A percentile compares a stretch with the other conserved stretches of the same genome.
Conservation (phyloP, 2,329 filamentous ascomycete species). For the Paraphoma sp. region DNA sequence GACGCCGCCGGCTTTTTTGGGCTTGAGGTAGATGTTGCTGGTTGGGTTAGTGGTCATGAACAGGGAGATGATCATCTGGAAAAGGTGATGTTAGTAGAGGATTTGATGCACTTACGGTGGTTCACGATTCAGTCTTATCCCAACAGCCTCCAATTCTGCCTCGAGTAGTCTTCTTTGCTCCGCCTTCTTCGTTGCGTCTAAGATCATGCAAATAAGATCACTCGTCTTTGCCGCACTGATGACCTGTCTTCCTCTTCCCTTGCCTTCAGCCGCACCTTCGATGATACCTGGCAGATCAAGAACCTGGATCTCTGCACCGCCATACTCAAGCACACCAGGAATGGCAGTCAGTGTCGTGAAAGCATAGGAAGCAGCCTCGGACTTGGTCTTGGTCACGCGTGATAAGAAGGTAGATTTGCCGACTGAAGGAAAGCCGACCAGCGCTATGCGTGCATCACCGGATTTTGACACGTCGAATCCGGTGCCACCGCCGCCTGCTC, state of each 20-base stretch:
- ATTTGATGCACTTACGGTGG: slow-evolving; percentile 73
- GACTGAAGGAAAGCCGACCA: slow-evolving; percentile 98
- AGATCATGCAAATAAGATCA: slow-evolving; percentile 93
- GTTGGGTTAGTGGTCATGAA: no score
- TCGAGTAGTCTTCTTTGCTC: slow-evolving; percentile 91
- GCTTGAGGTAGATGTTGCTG: slow-evolving; percentile 96
- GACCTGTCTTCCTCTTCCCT: slow-evolving; percentile 93
- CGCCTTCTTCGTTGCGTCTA: slow-evolving; percentile 95
- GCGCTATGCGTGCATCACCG: slow-evolving; percentile 93
- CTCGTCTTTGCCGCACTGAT: slow-evolving; percentile 98
- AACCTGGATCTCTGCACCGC: slow-evolving; percentile 96
- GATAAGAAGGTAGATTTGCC: slow-evolving; percentile 99
- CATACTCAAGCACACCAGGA: slow-evolving; percentile 95
- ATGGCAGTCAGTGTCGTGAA: slow-evolving; percentile 99
- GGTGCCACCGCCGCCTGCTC: slow-evolving; percentile 77
- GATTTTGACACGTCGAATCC: slow-evolving; percentile 93
- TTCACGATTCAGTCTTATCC: slow-evolving; percentile 89
- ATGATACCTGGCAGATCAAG: slow-evolving; percentile 98
- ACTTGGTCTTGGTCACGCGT: slow-evolving; percentile 97
- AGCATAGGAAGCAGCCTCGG: slow-evolving; percentile 92
- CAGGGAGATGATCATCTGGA: not conserved
- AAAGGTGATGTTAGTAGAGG: not conserved
- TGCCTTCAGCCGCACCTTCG: slow-evolving; percentile 93
- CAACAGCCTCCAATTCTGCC: slow-evolving; percentile 91
- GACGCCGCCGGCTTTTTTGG: slow-evolving; percentile 95